A percentile compares a stretch with the other conserved stretches of the same genome.
Evolutionary conservation across 352 stramenopile species (phyloP).

Genomic region (Phytophthora vignae): DNA sequence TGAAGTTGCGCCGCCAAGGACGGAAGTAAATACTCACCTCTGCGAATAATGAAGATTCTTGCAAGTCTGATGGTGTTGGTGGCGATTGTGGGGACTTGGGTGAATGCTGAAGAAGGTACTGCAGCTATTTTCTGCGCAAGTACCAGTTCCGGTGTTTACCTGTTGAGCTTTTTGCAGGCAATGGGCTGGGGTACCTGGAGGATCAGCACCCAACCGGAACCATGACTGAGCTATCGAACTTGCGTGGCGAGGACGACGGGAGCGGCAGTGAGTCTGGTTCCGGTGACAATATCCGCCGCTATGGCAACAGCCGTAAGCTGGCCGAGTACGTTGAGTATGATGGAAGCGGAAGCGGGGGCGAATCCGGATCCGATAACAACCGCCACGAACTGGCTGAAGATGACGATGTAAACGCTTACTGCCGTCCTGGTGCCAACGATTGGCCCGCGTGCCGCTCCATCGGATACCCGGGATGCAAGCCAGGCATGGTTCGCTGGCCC

Average conservation of each 20-base stretch:
- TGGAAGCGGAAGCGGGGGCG: background rate
- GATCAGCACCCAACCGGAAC: background rate
- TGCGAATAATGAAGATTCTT: background rate
- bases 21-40: background rate
- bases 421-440: slow-evolving; percentile 6
- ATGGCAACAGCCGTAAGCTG: too few relatives aligned
- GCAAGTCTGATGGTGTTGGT: background rate
- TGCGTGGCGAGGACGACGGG: too few relatives aligned
- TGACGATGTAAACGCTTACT: background rate
- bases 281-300: too few relatives aligned
- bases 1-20: background rate
- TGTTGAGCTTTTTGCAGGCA: background rate
- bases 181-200: background rate
- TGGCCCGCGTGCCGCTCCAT: slow-evolving; percentile 10
- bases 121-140: background rate
- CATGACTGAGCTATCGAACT: too few relatives aligned
- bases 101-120: slow-evolving; percentile 1
- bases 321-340: too few relatives aligned
- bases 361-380: background rate
- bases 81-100: background rate
- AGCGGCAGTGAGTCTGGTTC: too few relatives aligned
- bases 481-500: slow-evolving; percentile 10
- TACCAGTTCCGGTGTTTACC: background rate
- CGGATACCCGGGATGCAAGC: slow-evolving; percentile 10
- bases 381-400: background rate